Conservation (phyloP, 176 grass and related monocot species). For the Oryza glumipatula region DNA sequence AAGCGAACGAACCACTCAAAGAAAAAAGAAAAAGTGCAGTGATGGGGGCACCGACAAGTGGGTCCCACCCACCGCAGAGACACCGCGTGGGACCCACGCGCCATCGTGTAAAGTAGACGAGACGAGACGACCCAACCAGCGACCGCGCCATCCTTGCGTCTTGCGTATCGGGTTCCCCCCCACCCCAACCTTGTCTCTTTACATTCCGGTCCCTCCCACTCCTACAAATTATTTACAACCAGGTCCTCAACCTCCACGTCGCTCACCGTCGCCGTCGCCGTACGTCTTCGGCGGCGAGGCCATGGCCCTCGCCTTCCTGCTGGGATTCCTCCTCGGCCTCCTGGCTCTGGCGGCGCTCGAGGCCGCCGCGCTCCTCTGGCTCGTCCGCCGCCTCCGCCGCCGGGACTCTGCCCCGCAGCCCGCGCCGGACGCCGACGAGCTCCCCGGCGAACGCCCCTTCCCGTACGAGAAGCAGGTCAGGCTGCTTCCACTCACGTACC, state of each 20-base stretch:
- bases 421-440: slow-evolving; percentile 35
- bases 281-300: background rate
- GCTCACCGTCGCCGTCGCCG: background rate
- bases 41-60: background rate
- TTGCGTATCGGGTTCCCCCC: background rate
- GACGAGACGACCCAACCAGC: too few species aligned
- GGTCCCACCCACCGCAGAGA: background rate
- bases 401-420: background rate
- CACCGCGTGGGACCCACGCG: slow-evolving; percentile 1
- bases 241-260: background rate
- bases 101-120: background rate
- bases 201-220: slow-evolving; percentile 5
- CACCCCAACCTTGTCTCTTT: background rate
- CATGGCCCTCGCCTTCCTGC: slow-evolving; percentile 61
- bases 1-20: background rate
- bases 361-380: slow-evolving; percentile 43
- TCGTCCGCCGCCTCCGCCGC: slow-evolving; percentile 53
- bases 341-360: slow-evolving; percentile 55
- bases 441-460: slow-evolving; percentile 54
- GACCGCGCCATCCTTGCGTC: too few species aligned
- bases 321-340: slow-evolving; percentile 66
- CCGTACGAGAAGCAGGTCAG: slow-evolving; percentile 57
- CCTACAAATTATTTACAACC: background rate
- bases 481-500: too few species aligned
- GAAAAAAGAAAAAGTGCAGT: too few species aligned